Evolutionary conservation across 2,329 filamentous ascomycete species (phyloP).

Genomic region (Aspergillus novofumigatus): DNA sequence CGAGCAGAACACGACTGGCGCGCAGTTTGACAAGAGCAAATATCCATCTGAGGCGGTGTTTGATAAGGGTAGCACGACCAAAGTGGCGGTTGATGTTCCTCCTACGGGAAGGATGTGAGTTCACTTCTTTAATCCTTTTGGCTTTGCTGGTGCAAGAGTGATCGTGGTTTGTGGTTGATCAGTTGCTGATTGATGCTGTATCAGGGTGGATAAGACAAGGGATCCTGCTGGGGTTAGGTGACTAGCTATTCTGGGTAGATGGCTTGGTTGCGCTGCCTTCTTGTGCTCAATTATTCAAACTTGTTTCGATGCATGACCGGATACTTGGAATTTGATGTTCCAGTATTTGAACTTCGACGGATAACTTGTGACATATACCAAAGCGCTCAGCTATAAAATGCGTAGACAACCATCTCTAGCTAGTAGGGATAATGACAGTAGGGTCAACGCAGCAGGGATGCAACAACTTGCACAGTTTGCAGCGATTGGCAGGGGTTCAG

Average conservation of each 20-base stretch:
- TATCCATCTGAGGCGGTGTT: not conserved
- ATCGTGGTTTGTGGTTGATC: not conserved
- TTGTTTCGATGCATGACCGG: not conserved
- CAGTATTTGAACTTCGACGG: not conserved
- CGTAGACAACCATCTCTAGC: no score
- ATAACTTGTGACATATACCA: not conserved
- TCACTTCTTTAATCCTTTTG: no score
- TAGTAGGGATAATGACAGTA: no score
- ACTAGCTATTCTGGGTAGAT: not conserved
- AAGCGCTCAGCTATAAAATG: no score
- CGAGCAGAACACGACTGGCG: not conserved
- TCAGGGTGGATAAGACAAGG: not conserved
- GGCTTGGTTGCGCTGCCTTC: not conserved
- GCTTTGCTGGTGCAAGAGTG: not conserved
- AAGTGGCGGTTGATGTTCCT: not conserved
- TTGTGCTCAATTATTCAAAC: not conserved
- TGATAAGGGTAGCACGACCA: conserved; percentile 1
- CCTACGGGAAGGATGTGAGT: not conserved
- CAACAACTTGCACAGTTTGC: not conserved
- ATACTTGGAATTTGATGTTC: not conserved
- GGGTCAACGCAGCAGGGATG: no score
- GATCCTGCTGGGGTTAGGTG: not conserved
- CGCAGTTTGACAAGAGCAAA: not conserved
- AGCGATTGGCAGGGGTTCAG: not conserved
- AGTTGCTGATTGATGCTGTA: not conserved